These are phyloP conservation scores for Protea cynaroides DNA, from an alignment of 164 flowering plant genomes.

Conservation along the genomic window DNA sequence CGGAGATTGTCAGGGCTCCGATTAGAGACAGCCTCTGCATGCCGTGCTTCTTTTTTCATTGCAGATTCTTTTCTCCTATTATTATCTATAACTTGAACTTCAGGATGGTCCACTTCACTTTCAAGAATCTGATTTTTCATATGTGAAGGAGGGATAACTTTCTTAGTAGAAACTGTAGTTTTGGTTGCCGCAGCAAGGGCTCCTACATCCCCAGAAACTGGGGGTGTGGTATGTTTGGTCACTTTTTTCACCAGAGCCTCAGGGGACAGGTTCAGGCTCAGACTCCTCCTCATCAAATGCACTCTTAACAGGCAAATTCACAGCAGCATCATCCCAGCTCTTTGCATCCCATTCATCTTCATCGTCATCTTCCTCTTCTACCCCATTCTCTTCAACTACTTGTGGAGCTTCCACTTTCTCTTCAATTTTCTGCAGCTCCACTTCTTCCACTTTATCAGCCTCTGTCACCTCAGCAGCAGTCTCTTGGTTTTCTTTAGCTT, in stretches of 20 bases:
- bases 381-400: constrained; percentile 37
- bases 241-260: constrained; percentile 50
- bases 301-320: constrained; percentile 54
- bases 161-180: constrained; percentile 20
- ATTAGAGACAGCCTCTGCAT: constrained; percentile 27
- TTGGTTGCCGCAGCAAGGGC: constrained; percentile 18
- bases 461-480: constrained; percentile 29
- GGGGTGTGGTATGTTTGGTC: constrained; percentile 22
- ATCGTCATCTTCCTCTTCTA: constrained; percentile 50
- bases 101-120: constrained; percentile 23
- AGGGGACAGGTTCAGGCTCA: constrained; percentile 54
- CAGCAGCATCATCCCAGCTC: constrained; percentile 87
- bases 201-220: constrained; percentile 22
- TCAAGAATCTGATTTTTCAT: constrained; percentile 25
- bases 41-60: constrained; percentile 23
- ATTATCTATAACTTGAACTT: constrained; percentile 24
- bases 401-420: constrained; percentile 36
- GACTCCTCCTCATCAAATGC: constrained; percentile 87
- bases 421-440: constrained; percentile 27
- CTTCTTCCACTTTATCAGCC: constrained; percentile 42
- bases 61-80: constrained; percentile 33
- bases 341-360: constrained; percentile 99
- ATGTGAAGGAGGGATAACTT: constrained; percentile 19
- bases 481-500: constrained; percentile 32
- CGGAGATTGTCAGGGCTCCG: constrained; percentile 57